Evolutionary conservation across 192 early-diverging fungal genomes (phyloP), one percentile per base, ranked within the genome.

Genomic region (Pecoramyces ruminantium): DNA sequence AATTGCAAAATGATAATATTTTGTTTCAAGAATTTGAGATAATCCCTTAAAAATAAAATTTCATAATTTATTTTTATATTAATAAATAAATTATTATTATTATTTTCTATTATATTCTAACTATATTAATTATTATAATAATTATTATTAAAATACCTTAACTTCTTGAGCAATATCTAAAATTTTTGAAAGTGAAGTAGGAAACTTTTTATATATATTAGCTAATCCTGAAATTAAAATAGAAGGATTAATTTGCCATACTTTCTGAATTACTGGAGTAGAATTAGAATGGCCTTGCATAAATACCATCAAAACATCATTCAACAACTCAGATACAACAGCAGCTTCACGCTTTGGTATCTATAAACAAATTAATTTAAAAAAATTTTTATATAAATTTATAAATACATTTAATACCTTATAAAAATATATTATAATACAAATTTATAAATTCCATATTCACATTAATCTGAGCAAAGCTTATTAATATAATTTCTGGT

Each of bases 121-220:
- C n/a, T n/a, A n/a, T n/a, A n/a, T n/a, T n/a, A n/a, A n/a, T n/a
- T n/a, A n/a, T n/a, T n/a, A n/a, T 13, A n/a, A 17, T 82, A 17
- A 14, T 28, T 0, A 0, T 0, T n/a, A 27, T 15, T 4, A 28
- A 29, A 29, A 29, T 90, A 94, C 92, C 86, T 92, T 93, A 39
- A 95, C 86, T 80, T 96, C 95, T 79, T 95, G 92, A 12, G 91
- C 87, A 39, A 95, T 86, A 82, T 95, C 94, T 77, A 96, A 83
- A 28, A 95, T 92, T 14, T 92, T 87, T 13, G 87, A 85, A 14
- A 94, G 82, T 1, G 83, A 84, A 14, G 87, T 82, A 3, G 89
- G 88, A 78, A 95, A 93, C 83, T 93, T 91, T 27, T 85, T 85
- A 82, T 96, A 94, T 38, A 96, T 78, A 77, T 92, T 91, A 29